Conservation (phyloP, 345 rosid genomes). For the Excoecaria cochinchinensis region DNA sequence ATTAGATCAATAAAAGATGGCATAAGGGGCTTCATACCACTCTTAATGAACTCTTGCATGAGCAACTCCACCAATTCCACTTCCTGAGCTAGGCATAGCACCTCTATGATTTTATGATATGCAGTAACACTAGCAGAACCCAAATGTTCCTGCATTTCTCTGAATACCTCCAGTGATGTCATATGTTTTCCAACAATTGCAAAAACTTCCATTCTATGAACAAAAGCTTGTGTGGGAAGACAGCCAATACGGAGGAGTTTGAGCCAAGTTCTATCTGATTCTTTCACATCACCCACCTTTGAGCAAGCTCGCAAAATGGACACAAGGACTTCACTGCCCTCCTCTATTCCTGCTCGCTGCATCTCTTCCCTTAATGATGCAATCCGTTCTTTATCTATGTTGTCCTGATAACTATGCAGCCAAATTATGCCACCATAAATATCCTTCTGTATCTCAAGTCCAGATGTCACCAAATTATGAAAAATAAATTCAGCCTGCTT, state of each 20-base stretch:
- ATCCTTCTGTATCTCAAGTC: slow-evolving; percentile 72
- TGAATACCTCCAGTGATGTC: slow-evolving; percentile 59
- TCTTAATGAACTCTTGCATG: slow-evolving; percentile 56
- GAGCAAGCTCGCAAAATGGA: slow-evolving; percentile 76
- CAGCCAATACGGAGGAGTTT: slow-evolving; percentile 35
- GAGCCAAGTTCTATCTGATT: slow-evolving; percentile 67
- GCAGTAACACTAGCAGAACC: slow-evolving; percentile 56
- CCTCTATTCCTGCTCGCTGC: slow-evolving; percentile 55
- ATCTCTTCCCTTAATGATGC: slow-evolving; percentile 57
- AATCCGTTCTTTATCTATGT: slow-evolving; percentile 55
- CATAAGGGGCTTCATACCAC: slow-evolving; percentile 64
- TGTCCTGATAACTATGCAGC: slow-evolving; percentile 84
- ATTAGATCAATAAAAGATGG: slow-evolving; percentile 58
- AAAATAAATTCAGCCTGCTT: slow-evolving; percentile 85
- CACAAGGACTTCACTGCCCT: slow-evolving; percentile 58
- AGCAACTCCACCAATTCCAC: slow-evolving; percentile 58
- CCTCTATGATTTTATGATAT: slow-evolving; percentile 76
- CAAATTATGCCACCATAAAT: slow-evolving; percentile 68
- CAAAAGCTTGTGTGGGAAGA: slow-evolving; percentile 67
- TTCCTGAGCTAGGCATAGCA: slow-evolving; percentile 49
- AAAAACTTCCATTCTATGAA: slow-evolving; percentile 75
- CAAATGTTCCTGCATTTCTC: slow-evolving; percentile 58
- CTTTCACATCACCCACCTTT: slow-evolving; percentile 58
- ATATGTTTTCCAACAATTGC: slow-evolving; percentile 48
- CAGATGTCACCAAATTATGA: slow-evolving; percentile 63